phyloP scores from a whole-genome alignment of 2,329 filamentous ascomycete genomes.

The Penicillium hordei region DNA sequence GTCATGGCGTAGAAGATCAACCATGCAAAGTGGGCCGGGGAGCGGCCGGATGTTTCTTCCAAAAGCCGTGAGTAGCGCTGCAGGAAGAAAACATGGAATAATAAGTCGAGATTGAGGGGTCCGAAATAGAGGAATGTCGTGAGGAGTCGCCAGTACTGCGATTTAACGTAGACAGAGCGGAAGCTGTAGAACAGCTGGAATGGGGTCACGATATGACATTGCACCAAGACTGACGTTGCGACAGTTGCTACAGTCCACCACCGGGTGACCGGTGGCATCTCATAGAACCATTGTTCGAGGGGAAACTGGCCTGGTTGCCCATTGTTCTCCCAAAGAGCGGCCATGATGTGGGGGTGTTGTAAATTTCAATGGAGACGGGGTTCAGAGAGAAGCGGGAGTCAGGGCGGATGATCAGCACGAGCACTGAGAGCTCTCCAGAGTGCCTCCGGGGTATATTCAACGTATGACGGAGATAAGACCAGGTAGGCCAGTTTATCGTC shows the following conservation, averaged over 20 bases:
- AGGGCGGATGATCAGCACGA: slow-evolving; percentile 4
- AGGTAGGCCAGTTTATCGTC: slow-evolving; percentile 12
- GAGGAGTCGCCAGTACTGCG: slow-evolving; percentile 96
- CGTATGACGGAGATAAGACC: slow-evolving; percentile 12
- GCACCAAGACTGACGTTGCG: slow-evolving; percentile 81
- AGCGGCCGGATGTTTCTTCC: slow-evolving; percentile 89
- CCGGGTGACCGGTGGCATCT: slow-evolving; percentile 93
- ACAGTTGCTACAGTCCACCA: slow-evolving; percentile 97
- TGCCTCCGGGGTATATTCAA: not conserved
- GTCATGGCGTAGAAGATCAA: slow-evolving; percentile 81
- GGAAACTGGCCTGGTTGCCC: slow-evolving; percentile 63
- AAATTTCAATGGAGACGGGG: not conserved
- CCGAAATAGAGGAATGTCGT: slow-evolving; percentile 98
- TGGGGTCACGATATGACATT: slow-evolving; percentile 87
- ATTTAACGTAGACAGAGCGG: slow-evolving; percentile 83
- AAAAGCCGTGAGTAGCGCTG: slow-evolving; percentile 93
- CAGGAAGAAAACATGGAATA: slow-evolving; percentile 98
- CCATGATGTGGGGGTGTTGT: slow-evolving; percentile 32
- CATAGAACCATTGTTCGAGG: slow-evolving; percentile 96
- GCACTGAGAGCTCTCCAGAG: slow-evolving; percentile 2
- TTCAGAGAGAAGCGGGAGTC: not conserved
- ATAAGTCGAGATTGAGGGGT: slow-evolving; percentile 84
- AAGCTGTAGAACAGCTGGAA: slow-evolving; percentile 98
- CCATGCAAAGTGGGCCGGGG: slow-evolving; percentile 93
- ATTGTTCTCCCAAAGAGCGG: slow-evolving; percentile 46